These are phyloP conservation scores for Russula ochroleuca DNA, from an alignment of 768 basidiomycete species.

Conservation along the genomic window DNA sequence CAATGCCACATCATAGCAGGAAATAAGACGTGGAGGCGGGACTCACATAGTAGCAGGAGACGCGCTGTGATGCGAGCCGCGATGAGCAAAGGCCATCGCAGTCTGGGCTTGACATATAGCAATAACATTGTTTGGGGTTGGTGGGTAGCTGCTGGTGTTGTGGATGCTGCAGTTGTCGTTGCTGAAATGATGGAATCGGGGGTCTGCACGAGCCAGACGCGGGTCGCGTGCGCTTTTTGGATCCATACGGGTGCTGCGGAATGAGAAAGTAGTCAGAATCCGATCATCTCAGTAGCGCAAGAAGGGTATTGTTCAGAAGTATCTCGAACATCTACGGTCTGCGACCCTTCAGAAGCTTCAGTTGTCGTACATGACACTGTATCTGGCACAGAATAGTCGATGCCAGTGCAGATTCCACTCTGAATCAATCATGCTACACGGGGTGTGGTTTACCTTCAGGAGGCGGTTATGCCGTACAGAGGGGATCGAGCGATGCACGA, in stretches of 20 bases:
- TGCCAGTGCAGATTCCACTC: slow-evolving; percentile 93
- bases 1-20: slow-evolving; percentile 47
- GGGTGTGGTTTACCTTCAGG: slow-evolving; percentile 16
- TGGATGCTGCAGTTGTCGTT: slow-evolving; percentile 30
- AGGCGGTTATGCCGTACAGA: background rate
- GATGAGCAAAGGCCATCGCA: slow-evolving; percentile 11
- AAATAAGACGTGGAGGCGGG: slow-evolving; percentile 13
- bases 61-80: background rate
- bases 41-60: slow-evolving; percentile 9
- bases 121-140: slow-evolving; percentile 19
- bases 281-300: slow-evolving; percentile 26
- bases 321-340: slow-evolving; percentile 81
- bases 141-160: slow-evolving; percentile 5
- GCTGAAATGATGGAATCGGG: slow-evolving; percentile 60
- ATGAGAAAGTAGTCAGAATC: slow-evolving; percentile 24
- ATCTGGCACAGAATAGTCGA: slow-evolving; percentile 48
- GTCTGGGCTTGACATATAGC: slow-evolving; percentile 10
- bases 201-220: slow-evolving; percentile 66
- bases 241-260: slow-evolving; percentile 49
- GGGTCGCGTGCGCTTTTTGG: slow-evolving; percentile 79
- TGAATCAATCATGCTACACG: slow-evolving; percentile 48
- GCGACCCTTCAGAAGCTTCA: slow-evolving; percentile 49
- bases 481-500: background rate
- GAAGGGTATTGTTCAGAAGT: slow-evolving; percentile 67
- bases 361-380: slow-evolving; percentile 16